phyloP scores from a whole-genome alignment of 2,329 filamentous ascomycete species.

The Neobulgaria alba region DNA sequence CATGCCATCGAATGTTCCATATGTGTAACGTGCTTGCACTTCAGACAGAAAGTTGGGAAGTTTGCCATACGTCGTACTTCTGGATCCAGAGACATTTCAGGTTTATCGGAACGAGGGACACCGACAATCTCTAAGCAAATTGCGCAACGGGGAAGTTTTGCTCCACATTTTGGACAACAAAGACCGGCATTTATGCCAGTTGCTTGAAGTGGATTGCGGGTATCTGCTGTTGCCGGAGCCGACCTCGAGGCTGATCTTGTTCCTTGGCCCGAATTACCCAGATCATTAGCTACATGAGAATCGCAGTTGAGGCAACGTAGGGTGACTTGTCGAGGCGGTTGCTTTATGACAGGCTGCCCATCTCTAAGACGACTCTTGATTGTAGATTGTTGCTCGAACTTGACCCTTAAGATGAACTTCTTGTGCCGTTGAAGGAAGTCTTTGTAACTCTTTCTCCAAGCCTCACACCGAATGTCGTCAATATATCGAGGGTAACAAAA shows the following conservation, averaged over 20 bases:
- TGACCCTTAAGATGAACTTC: constrained; percentile 64
- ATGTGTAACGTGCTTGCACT: constrained; percentile 60
- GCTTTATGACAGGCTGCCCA: constrained; percentile 53
- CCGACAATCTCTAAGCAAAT: constrained; percentile 61
- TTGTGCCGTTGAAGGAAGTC: constrained; percentile 65
- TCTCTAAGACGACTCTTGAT: constrained; percentile 55
- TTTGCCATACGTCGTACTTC: constrained; percentile 39
- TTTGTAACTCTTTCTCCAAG: constrained; percentile 66
- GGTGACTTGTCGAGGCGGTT: constrained; percentile 60
- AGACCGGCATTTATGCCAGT: constrained; percentile 52
- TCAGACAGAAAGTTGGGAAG: constrained; percentile 61
- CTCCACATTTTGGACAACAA: constrained; percentile 57
- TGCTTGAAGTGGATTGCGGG: constrained; percentile 47
- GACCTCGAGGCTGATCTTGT: constrained; percentile 11
- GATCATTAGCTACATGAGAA: constrained; percentile 41
- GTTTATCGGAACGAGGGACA: constrained; percentile 50
- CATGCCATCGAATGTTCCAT: constrained; percentile 59
- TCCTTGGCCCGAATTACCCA: constrained; percentile 16
- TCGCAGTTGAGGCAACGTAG: constrained; percentile 74
- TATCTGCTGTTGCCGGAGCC: constrained; percentile 15
- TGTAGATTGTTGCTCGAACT: constrained; percentile 71
- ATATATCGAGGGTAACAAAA: constrained; percentile 70
- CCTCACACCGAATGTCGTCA: constrained; percentile 64
- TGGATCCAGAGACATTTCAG: constrained; percentile 41
- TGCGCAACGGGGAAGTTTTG: constrained; percentile 58